Base-by-base conservation (phyloP, 164 flowering plant species). In the Vitis amurensis region DNA sequence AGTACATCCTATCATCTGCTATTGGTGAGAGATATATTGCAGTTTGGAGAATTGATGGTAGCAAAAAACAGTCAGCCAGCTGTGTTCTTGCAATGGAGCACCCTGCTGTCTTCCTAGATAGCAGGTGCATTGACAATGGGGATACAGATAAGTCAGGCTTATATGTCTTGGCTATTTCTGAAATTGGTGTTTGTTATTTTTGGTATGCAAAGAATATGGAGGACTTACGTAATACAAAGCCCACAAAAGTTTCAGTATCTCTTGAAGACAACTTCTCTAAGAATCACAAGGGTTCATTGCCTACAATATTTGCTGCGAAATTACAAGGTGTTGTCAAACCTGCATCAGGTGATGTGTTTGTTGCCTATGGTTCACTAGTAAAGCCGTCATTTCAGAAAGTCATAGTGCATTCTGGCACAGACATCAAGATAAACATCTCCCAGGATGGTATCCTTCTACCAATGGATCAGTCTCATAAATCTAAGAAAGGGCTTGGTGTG, bases 1-100 rank as follows among this genome's bases (percentile, higher is more conserved):
- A 80, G 50, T 88, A 85, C 68, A 69, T 93, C 47, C 81, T 95
- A n/a, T 95, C 99, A 55, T 95, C 93, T 78, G 89, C 98, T 69
- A 83, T 70, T 73, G 94, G 92, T 59, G 99, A 95, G 80, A 89
- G 91, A 80, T 84, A 89, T 79, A 47, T 93, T 76, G 93, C 92
- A 52, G 56, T 91, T 3, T 95, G 99, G 99, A 83, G 77, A 68
- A 68, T 86, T 66, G 91, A 81, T 80, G 90, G 89, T 57, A 66
- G 75, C 73, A 93, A 88, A 79, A 88, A 82, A 66, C 78, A 86
- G 73, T 83, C 93, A 50, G 88, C 97, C 30, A 79, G 84, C 67
- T 84, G 90, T 75, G 83, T 84, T 58, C 97, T 95, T 76, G 83
- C 93, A 31, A 90, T 95, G 97, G 99, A 95, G 72, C 93, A 91